phyloP scores from a whole-genome alignment of 805 yeast genomes.

The Candida dajiaensis region DNA sequence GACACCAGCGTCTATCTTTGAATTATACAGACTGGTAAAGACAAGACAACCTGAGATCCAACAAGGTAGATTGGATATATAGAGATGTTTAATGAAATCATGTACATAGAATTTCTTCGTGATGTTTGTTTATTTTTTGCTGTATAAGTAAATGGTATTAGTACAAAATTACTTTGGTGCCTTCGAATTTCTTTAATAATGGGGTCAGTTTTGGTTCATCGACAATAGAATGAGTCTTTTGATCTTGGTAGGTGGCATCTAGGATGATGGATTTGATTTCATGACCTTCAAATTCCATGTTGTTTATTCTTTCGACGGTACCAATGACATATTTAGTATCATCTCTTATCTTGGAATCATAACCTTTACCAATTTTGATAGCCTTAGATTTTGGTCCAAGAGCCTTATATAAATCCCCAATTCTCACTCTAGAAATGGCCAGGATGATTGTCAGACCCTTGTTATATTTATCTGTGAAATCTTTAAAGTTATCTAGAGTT shows the following conservation, averaged over 20 bases:
- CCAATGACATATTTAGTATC: conserved; percentile 24
- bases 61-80: conserved; percentile 12
- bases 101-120: background rate
- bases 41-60: conserved; percentile 21
- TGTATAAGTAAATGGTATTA: conserved; percentile 2
- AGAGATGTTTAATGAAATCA: background rate
- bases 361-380: conserved; percentile 24
- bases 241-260: conserved; percentile 24
- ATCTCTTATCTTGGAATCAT: conserved; percentile 19
- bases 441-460: conserved; percentile 38
- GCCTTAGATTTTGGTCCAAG: conserved; percentile 27
- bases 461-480: conserved; percentile 48
- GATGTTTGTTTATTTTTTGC: background rate
- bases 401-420: conserved; percentile 77
- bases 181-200: conserved; percentile 19
- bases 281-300: conserved; percentile 12
- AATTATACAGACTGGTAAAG: conserved; percentile 52
- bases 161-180: conserved; percentile 22
- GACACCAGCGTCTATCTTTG: conserved; percentile 88
- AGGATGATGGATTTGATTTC: conserved; percentile 22
- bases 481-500: conserved; percentile 46
- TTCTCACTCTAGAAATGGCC: conserved; percentile 79
- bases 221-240: conserved; percentile 20
- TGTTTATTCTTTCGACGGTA: conserved; percentile 20
- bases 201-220: conserved; percentile 21